phyloP scores from a whole-genome alignment of 495 filamentous ascomycete species.

The Penicillium samsonianum region DNA sequence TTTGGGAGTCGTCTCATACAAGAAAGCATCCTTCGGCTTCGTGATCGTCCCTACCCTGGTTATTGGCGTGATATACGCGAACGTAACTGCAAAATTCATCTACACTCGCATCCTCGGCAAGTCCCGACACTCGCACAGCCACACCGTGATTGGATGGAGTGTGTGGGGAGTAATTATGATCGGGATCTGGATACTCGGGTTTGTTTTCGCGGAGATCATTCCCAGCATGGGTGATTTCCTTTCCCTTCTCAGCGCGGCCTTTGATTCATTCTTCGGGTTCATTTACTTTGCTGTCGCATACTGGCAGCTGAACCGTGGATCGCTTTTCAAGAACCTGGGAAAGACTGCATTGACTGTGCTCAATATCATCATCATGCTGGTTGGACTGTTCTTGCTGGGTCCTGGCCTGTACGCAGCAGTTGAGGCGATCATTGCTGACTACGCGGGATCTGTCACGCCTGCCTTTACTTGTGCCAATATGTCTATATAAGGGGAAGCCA shows the following conservation, averaged over 20 bases:
- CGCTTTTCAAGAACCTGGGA: constrained; percentile 28
- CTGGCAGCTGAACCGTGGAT: constrained; percentile 47
- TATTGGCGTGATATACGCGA: constrained; percentile 53
- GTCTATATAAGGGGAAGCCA: constrained; percentile 30
- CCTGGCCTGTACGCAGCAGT: constrained; percentile 55
- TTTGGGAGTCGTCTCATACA: constrained; percentile 46
- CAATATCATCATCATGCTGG: constrained; percentile 42
- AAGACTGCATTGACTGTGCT: constrained; percentile 43
- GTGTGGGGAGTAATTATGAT: constrained; percentile 49
- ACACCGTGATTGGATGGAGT: constrained; percentile 52
- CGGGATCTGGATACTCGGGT: constrained; percentile 46
- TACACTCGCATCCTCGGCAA: constrained; percentile 51
- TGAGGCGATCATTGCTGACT: constrained; percentile 53
- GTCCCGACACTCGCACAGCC: constrained; percentile 48
- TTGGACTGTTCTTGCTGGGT: constrained; percentile 51
- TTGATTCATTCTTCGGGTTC: constrained; percentile 42
- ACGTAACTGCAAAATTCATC: constrained; percentile 53
- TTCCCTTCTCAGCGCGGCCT: constrained; percentile 51
- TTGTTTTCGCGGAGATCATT: constrained; percentile 53
- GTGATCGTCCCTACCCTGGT: constrained; percentile 52
- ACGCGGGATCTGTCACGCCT: constrained; percentile 38
- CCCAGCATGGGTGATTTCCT: constrained; percentile 54
- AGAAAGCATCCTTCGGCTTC: constrained; percentile 49
- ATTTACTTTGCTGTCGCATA: constrained; percentile 53
- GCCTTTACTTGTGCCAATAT: constrained; percentile 52